Conservation (phyloP, 176 grass and related monocot species). For the Musa acuminata region DNA sequence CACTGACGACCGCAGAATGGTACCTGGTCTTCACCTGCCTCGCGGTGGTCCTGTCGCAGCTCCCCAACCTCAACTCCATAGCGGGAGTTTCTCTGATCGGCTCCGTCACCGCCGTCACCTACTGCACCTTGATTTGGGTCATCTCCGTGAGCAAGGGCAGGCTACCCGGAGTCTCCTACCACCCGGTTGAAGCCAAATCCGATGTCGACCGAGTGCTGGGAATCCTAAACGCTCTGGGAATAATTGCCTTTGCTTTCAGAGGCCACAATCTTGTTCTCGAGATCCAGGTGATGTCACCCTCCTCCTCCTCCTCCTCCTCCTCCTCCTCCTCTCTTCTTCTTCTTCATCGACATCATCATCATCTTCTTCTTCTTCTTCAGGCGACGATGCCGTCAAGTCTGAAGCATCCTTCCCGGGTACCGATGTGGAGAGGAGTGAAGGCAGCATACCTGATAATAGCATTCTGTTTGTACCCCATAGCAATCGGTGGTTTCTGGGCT, state of each 20-base stretch:
- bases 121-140: constrained; percentile 89
- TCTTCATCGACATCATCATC: background rate
- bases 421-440: constrained; percentile 96
- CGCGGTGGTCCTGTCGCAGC: constrained; percentile 59
- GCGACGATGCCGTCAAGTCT: constrained; percentile 80
- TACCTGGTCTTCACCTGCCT: constrained; percentile 84
- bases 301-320: background rate
- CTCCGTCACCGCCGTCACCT: constrained; percentile 49
- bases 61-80: constrained; percentile 98
- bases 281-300: constrained; percentile 47
- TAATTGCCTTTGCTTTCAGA: constrained; percentile 90
- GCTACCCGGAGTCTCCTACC: constrained; percentile 45
- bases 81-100: constrained; percentile 70
- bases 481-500: constrained; percentile 88
- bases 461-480: constrained; percentile 61
- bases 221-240: constrained; percentile 69
- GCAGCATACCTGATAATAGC: constrained; percentile 58
- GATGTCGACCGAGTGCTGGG: constrained; percentile 32
- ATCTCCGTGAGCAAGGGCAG: constrained; percentile 70
- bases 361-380: constrained; percentile 34
- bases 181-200: constrained; percentile 30
- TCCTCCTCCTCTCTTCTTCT: background rate
- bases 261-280: constrained; percentile 91
- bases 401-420: constrained; percentile 81
- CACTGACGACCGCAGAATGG: constrained; percentile 76